Evolutionary conservation across 2,329 filamentous ascomycete genomes (phyloP), one percentile per base, ranked within the genome.

Genomic region (Domatiomyces globalis): DNA sequence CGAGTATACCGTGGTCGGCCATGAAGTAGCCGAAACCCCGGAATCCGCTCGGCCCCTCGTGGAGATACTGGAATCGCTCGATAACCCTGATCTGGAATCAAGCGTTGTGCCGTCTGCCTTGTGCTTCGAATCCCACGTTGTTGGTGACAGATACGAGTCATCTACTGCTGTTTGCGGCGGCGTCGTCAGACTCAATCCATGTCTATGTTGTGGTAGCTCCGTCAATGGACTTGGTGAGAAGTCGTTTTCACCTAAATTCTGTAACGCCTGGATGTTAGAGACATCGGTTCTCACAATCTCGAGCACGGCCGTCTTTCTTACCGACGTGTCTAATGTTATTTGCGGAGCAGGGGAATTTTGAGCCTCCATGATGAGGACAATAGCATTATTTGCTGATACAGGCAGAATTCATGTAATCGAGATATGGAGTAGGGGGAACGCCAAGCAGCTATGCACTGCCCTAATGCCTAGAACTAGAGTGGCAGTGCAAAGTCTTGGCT

Each of bases 31-130:
- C 17, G 58, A 59, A 18, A 59, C 56, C 9, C 53, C 57, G 48
- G 44, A 66, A 55, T 49, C 66, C 63, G 51, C 66, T 60, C 54
- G 64, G 60, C 51, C 59, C 63, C 49, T 68, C 66, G 49, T 65
- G 58, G 52, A 12, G 10, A 50, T 49, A 20, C 47, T 51, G 6
- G 56, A 60, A 15, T 54, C 50, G n/a, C 67, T 67, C 19, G 9
- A 20, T 2, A 69, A 72, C 50, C 64, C 64, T 33, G 70, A 67
- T 39, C 69, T 64, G 4, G 69, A 65, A 39, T 68, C 67, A 45
- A 72, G 61, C n/a, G 69, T 72, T 43, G 69, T 68, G 25, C 69
- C 70, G 49, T 70, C 69, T 20, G 69, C 63, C 15, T 64, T 27
- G n/a, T 49, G 33, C 49, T 55, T 58, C 18, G 51, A 45, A 17